Conservation (phyloP, 331 rosid species). For the Rhamnella rubrinervis region DNA sequence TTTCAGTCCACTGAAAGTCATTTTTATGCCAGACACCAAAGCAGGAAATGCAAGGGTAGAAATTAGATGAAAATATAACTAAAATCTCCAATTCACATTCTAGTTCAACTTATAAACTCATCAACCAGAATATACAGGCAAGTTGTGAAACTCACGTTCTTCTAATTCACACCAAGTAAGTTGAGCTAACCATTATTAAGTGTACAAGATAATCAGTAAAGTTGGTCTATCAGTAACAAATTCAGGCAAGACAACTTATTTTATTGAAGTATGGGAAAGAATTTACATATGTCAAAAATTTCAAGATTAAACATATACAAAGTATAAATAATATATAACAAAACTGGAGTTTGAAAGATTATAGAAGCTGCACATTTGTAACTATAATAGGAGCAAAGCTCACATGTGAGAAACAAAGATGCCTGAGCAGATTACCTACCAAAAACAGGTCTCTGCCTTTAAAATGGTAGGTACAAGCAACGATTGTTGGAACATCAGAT, state of each 20-base stretch:
- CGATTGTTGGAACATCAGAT: constrained; percentile 23
- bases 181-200: not conserved
- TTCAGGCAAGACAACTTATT: not conserved
- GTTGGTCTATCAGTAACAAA: not conserved
- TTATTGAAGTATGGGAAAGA: constrained; percentile 4
- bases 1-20: no score
- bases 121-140: not conserved
- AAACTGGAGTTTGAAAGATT: not conserved
- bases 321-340: not conserved
- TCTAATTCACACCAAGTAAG: not conserved
- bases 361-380: constrained; percentile 15
- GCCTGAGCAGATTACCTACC: constrained; percentile 42
- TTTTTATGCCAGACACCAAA: not conserved
- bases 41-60: constrained; percentile 22
- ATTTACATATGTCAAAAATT: not conserved
- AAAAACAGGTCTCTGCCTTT: constrained; percentile 25
- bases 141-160: not conserved
- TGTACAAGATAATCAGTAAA: not conserved
- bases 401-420: constrained; percentile 10
- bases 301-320: constrained; percentile 2
- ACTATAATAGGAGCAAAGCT: constrained; percentile 1
- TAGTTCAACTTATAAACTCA: not conserved
- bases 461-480: constrained; percentile 31
- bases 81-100: not conserved
- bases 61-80: not conserved